Conservation (phyloP, 176 grass and related monocot species). For the Hyparrhenia diplandra region DNA sequence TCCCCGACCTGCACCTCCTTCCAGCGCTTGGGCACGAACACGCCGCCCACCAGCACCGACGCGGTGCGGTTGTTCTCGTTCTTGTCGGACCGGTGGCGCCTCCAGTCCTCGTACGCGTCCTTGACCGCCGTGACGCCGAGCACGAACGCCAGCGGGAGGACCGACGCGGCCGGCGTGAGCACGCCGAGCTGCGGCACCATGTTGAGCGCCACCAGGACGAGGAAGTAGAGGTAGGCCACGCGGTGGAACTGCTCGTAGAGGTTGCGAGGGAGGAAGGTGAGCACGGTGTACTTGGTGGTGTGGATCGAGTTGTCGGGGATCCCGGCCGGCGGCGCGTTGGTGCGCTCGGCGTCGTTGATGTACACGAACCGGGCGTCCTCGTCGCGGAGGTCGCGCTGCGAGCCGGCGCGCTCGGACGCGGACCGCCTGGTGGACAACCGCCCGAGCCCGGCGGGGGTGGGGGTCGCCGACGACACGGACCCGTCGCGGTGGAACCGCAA, state of each 20-base stretch:
- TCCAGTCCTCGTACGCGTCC: conserved; percentile 97
- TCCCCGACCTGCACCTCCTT: conserved; percentile 70
- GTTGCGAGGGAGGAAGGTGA: conserved; percentile 93
- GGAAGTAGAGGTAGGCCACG: conserved; percentile 83
- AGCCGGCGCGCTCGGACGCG: conserved; percentile 61
- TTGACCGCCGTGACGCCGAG: conserved; percentile 76
- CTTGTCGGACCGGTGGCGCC: conserved; percentile 77
- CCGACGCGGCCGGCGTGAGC: conserved; percentile 36
- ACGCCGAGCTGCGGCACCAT: conserved; percentile 82
- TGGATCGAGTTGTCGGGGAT: conserved; percentile 63
- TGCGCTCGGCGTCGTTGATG: conserved; percentile 67
- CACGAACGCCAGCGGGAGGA: conserved; percentile 82
- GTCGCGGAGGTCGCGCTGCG: conserved; percentile 73
- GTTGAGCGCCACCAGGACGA: conserved; percentile 62
- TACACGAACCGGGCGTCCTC: conserved; percentile 93
- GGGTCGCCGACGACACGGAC: conserved; percentile 11
- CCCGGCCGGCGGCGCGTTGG: conserved; percentile 22
- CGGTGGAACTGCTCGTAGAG: conserved; percentile 98
- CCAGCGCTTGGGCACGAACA: conserved; percentile 69
- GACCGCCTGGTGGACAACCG: conserved; percentile 36
- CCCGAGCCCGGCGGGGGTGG: background rate
- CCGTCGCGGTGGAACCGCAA: conserved; percentile 33
- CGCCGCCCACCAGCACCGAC: conserved; percentile 32
- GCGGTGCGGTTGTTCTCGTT: conserved; percentile 64
- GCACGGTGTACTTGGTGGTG: conserved; percentile 71